Conservation (phyloP, 2,329 filamentous ascomycete genomes). For the Allantophomopsis lycopodina region DNA sequence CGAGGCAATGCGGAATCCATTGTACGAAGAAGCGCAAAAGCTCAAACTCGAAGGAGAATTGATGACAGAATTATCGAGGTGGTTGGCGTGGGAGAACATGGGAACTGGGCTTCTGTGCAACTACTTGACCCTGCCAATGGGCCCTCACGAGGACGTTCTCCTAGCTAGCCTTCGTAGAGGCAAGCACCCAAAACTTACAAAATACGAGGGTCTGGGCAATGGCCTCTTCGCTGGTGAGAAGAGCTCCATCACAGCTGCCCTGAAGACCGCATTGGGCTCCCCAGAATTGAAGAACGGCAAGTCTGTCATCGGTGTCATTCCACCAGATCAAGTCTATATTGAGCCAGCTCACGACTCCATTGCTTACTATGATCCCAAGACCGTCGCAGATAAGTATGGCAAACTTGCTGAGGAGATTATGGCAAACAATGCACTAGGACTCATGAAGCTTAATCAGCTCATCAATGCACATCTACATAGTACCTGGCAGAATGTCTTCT, state of each 20-base stretch:
- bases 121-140: slow-evolving; percentile 78
- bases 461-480: slow-evolving; percentile 78
- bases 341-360: slow-evolving; percentile 54
- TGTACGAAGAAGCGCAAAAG: slow-evolving; percentile 57
- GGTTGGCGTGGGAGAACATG: slow-evolving; percentile 91
- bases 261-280: slow-evolving; percentile 45
- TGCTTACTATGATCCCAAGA: slow-evolving; percentile 60
- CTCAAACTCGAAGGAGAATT: slow-evolving; percentile 46
- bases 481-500: slow-evolving; percentile 71
- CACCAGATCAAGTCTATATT: slow-evolving; percentile 44
- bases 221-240: slow-evolving; percentile 63
- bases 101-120: slow-evolving; percentile 69
- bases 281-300: slow-evolving; percentile 40
- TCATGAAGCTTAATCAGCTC: slow-evolving; percentile 54
- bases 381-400: slow-evolving; percentile 52
- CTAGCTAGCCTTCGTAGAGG: slow-evolving; percentile 62
- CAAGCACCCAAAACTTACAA: slow-evolving; percentile 58
- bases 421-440: slow-evolving; percentile 41
- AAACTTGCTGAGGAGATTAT: slow-evolving; percentile 49
- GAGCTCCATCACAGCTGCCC: slow-evolving; percentile 44
- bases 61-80: slow-evolving; percentile 62
- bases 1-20: slow-evolving; percentile 72
- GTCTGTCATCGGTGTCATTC: slow-evolving; percentile 47
- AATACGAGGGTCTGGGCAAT: slow-evolving; percentile 57
- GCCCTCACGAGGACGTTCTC: slow-evolving; percentile 54